Conservation (phyloP, 1,284 basidiomycete species). For the Entoloma clypeatum region DNA sequence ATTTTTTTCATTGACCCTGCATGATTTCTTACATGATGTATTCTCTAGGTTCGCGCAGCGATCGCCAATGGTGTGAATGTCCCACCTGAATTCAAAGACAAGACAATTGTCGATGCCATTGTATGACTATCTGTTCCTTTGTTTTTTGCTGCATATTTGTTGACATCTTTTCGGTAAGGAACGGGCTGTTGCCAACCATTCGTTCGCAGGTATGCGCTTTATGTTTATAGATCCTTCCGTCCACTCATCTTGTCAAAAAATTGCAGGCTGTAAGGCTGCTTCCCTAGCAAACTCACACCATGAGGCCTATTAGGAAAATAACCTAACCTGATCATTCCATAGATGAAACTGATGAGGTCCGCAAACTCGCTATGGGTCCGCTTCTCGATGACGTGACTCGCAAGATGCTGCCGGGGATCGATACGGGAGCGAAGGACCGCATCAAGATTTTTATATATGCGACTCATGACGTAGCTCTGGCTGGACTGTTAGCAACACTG, state of each 20-base stretch:
- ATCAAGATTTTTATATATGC: conserved; percentile 65
- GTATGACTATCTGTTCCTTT: conserved; percentile 34
- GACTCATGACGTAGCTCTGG: conserved; percentile 77
- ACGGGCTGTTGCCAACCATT: conserved; percentile 70
- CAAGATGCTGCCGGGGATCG: conserved; percentile 58
- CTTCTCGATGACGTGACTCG: conserved; percentile 59
- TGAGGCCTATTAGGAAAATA: too few relatives aligned
- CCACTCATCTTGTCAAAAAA: background rate
- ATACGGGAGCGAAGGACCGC: conserved; percentile 41
- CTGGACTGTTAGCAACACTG: conserved; percentile 63
- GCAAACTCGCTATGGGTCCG: conserved; percentile 73
- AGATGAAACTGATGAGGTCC: conserved; percentile 75
- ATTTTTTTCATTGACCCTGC: background rate
- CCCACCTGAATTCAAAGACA: conserved; percentile 67
- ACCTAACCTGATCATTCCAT: too few relatives aligned
- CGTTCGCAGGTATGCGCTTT: conserved; percentile 60
- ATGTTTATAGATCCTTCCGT: background rate
- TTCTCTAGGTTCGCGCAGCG: conserved; percentile 56
- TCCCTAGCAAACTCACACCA: conserved; percentile 3
- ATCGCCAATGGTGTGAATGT: conserved; percentile 67
- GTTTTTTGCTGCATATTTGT: background rate
- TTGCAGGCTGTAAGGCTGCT: conserved; percentile 37
- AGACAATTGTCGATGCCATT: conserved; percentile 51
- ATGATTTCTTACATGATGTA: conserved; percentile 1
- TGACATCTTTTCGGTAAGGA: conserved; percentile 54